Conservation (phyloP, 2,329 filamentous ascomycete species). For the Tolypocladium sp. region DNA sequence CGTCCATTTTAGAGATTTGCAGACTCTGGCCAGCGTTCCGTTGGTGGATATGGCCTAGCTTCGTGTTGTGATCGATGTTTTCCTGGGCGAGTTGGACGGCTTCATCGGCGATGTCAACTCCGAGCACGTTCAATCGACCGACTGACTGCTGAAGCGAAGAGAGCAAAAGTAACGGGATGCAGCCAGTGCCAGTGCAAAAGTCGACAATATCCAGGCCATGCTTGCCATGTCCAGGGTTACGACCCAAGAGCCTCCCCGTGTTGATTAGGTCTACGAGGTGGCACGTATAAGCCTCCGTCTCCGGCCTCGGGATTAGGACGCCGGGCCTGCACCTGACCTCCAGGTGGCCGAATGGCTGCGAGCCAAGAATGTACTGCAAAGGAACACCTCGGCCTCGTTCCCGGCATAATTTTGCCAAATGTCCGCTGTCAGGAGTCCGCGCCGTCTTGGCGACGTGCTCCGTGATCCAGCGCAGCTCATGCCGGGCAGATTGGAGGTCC, state of each 20-base stretch:
- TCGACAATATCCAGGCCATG: slow-evolving; percentile 59
- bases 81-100: slow-evolving; percentile 57
- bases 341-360: slow-evolving; percentile 77
- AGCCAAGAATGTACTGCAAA: slow-evolving; percentile 81
- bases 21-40: slow-evolving; percentile 18
- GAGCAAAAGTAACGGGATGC: slow-evolving; percentile 72
- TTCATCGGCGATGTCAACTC: slow-evolving; percentile 61
- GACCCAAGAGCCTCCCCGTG: slow-evolving; percentile 6
- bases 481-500: slow-evolving; percentile 51
- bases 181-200: slow-evolving; percentile 84
- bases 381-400: slow-evolving; percentile 56
- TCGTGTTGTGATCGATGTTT: slow-evolving; percentile 50
- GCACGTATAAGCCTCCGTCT: slow-evolving; percentile 61
- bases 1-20: slow-evolving; percentile 36
- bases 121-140: slow-evolving; percentile 42
- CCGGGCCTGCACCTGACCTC: slow-evolving; percentile 68
- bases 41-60: slow-evolving; percentile 12
- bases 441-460: slow-evolving; percentile 40
- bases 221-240: slow-evolving; percentile 1
- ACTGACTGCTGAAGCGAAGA: slow-evolving; percentile 42
- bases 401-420: slow-evolving; percentile 33
- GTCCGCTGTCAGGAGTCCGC: slow-evolving; percentile 6
- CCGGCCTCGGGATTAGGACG: slow-evolving; percentile 77
- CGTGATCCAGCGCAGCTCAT: slow-evolving; percentile 66
- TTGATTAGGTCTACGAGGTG: slow-evolving; percentile 41